These are phyloP conservation scores for Metschnikowia dekortorum DNA, from an alignment of 805 yeast genomes.

Conservation along the genomic window DNA sequence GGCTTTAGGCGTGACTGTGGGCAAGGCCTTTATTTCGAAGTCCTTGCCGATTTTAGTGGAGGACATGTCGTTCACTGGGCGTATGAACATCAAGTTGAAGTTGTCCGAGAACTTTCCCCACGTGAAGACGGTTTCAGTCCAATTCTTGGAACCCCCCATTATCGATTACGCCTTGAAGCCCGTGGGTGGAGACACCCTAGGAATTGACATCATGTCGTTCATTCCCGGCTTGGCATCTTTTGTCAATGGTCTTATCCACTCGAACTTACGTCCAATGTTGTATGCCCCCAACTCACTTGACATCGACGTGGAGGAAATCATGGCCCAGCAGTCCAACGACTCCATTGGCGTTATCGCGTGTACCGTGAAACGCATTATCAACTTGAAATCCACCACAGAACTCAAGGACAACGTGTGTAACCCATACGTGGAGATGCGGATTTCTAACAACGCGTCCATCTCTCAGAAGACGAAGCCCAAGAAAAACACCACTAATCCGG, in stretches of 20 bases:
- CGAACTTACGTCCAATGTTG: conserved; percentile 69
- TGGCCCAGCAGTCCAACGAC: conserved; percentile 60
- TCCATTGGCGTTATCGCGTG: conserved; percentile 68
- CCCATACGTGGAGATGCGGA: conserved; percentile 50
- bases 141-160: conserved; percentile 71
- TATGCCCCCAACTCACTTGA: conserved; percentile 81
- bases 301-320: conserved; percentile 66
- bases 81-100: conserved; percentile 58
- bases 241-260: conserved; percentile 65
- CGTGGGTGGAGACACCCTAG: conserved; percentile 85
- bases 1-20: conserved; percentile 74
- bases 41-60: conserved; percentile 75
- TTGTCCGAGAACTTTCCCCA: conserved; percentile 72
- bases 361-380: conserved; percentile 51
- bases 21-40: conserved; percentile 76
- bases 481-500: conserved; percentile 51
- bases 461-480: conserved; percentile 57
- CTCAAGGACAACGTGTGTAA: conserved; percentile 41
- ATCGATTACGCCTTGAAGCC: conserved; percentile 81
- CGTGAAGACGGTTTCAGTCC: conserved; percentile 64
- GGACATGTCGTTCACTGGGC: conserved; percentile 72
- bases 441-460: conserved; percentile 35
- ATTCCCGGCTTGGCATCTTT: conserved; percentile 75
- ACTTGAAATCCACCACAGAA: conserved; percentile 40
- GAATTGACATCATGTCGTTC: conserved; percentile 78